Evolutionary conservation across 1,284 basidiomycete genomes (phyloP).

Genomic region (Trichosporon coremiiforme): DNA sequence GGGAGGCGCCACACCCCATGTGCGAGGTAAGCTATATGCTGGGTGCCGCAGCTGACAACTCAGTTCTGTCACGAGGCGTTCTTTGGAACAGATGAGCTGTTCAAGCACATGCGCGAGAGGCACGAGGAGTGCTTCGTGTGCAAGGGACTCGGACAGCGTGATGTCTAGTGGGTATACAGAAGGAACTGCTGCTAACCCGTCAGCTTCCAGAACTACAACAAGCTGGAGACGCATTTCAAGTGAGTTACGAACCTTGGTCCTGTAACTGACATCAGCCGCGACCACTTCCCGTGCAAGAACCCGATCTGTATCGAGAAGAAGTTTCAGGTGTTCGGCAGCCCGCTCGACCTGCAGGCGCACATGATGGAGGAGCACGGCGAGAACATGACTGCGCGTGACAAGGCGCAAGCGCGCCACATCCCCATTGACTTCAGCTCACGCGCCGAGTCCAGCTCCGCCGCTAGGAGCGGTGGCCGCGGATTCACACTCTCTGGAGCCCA

Average conservation of each 20-base stretch:
- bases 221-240: constrained; percentile 63
- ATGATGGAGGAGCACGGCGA: constrained; percentile 64
- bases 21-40: constrained; percentile 58
- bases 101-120: constrained; percentile 84
- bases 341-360: constrained; percentile 89
- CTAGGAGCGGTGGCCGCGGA: constrained; percentile 35
- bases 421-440: constrained; percentile 67
- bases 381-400: constrained; percentile 75
- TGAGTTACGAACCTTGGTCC: constrained; percentile 27
- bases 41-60: constrained; percentile 46
- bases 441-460: constrained; percentile 44
- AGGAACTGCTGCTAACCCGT: constrained; percentile 6
- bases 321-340: constrained; percentile 89
- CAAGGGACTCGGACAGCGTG: constrained; percentile 72
- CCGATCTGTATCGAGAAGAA: constrained; percentile 77
- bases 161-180: constrained; percentile 74
- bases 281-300: constrained; percentile 78
- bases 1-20: constrained; percentile 57
- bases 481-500: constrained; percentile 46
- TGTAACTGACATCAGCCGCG: constrained; percentile 42
- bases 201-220: constrained; percentile 77
- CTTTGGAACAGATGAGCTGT: constrained; percentile 91
- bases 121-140: constrained; percentile 99
- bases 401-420: constrained; percentile 74
- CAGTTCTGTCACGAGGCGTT: constrained; percentile 88